Conservation (phyloP, 2,329 filamentous ascomycete genomes). For the Aspergillus puulaauensis region DNA sequence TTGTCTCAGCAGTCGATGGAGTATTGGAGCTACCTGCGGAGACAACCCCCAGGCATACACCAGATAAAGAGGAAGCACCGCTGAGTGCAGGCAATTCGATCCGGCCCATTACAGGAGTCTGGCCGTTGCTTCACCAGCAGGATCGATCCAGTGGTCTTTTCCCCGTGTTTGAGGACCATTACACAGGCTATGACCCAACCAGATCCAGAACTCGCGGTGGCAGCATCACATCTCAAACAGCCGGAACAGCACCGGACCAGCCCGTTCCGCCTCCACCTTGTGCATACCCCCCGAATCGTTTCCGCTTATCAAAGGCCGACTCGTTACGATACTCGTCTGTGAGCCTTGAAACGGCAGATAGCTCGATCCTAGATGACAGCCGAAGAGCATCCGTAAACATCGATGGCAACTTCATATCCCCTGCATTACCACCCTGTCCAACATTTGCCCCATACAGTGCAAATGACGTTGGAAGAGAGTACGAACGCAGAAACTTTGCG, state of each 20-base stretch:
- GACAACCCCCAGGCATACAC: conserved; percentile 37
- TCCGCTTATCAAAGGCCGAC: conserved; percentile 35
- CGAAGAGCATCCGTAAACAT: conserved; percentile 25
- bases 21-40: conserved; percentile 35
- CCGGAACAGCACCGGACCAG: conserved; percentile 35
- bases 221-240: conserved; percentile 35
- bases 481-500: conserved; percentile 29
- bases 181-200: conserved; percentile 22
- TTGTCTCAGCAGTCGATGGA: conserved; percentile 36
- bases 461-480: conserved; percentile 35
- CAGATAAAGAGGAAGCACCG: conserved; percentile 30
- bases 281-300: conserved; percentile 30
- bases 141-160: conserved; percentile 23
- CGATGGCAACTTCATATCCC: conserved; percentile 31
- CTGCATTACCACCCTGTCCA: conserved; percentile 33
- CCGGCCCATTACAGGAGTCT: conserved; percentile 29
- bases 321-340: conserved; percentile 37
- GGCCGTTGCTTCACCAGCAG: conserved; percentile 29
- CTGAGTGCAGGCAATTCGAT: conserved; percentile 24
- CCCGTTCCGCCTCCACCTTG: conserved; percentile 38
- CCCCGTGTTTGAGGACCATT: conserved; percentile 24
- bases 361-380: conserved; percentile 38
- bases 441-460: conserved; percentile 38
- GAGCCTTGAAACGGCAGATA: conserved; percentile 40
- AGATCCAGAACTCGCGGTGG: conserved; percentile 27